A percentile compares a stretch with the other conserved stretches of the same genome.
Evolutionary conservation across 768 basidiomycete genomes (phyloP).

Genomic region (Hebeloma cylindrosporum): DNA sequence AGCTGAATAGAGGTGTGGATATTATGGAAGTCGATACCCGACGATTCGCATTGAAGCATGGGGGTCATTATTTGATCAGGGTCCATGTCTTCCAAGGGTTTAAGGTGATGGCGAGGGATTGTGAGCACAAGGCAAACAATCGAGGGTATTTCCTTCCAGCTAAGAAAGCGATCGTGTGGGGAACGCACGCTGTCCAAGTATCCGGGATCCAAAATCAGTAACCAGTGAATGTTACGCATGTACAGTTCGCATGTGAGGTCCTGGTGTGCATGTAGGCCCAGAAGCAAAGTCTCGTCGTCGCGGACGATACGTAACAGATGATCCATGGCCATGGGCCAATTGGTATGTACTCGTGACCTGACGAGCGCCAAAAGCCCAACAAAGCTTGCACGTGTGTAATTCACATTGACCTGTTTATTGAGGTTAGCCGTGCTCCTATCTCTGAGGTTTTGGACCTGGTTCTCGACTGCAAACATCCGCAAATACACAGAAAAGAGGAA

Average conservation of each 20-base stretch:
- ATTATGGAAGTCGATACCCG: constrained; percentile 24
- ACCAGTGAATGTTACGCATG: constrained; percentile 27
- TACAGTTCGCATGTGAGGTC: constrained; percentile 40
- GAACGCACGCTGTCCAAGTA: constrained; percentile 10
- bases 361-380: constrained; percentile 43
- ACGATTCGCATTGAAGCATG: constrained; percentile 35
- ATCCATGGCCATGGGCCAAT: constrained; percentile 46
- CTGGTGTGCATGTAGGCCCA: constrained; percentile 35
- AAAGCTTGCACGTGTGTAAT: constrained; percentile 52
- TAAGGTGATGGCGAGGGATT: constrained; percentile 34
- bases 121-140: constrained; percentile 36
- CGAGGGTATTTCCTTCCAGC: constrained; percentile 35
- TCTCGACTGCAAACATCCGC: constrained; percentile 44
- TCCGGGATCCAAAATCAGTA: constrained; percentile 6
- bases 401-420: constrained; percentile 27
- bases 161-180: constrained; percentile 27
- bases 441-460: constrained; percentile 13
- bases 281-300: constrained; percentile 21
- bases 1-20: constrained; percentile 34
- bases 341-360: constrained; percentile 31
- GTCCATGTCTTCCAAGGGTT: constrained; percentile 25
- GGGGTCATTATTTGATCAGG: constrained; percentile 25
- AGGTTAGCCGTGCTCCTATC: constrained; percentile 9
- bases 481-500: constrained; percentile 45
- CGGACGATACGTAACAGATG: constrained; percentile 28